These are phyloP conservation scores for Mucor indicus DNA, from an alignment of 371 early-diverging fungal species.

Conservation along the genomic window DNA sequence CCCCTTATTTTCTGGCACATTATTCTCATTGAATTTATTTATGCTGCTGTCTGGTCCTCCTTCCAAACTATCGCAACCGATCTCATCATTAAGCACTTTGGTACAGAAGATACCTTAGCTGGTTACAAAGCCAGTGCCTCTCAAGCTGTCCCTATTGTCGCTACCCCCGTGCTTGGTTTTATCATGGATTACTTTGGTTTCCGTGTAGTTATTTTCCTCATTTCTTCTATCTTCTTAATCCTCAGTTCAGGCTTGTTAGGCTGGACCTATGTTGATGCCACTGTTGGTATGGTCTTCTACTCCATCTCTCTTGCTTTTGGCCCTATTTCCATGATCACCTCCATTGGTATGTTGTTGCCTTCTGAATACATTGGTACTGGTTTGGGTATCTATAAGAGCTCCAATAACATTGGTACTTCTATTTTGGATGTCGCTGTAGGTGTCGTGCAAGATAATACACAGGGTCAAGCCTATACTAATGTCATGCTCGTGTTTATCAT, in stretches of 20 bases:
- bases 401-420: slow-evolving; percentile 47
- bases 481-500: slow-evolving; percentile 41
- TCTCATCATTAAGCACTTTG: slow-evolving; percentile 38
- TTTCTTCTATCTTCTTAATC: slow-evolving; percentile 43
- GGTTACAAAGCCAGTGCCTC: slow-evolving; percentile 55
- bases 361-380: slow-evolving; percentile 54
- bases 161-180: slow-evolving; percentile 54
- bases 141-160: slow-evolving; percentile 51
- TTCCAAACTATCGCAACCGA: slow-evolving; percentile 54
- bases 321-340: slow-evolving; percentile 52
- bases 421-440: slow-evolving; percentile 52
- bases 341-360: slow-evolving; percentile 49
- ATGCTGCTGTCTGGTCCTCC: slow-evolving; percentile 55
- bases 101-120: slow-evolving; percentile 33
- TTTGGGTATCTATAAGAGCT: slow-evolving; percentile 49
- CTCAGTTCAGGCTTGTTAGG: slow-evolving; percentile 43
- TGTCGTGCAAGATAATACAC: slow-evolving; percentile 48
- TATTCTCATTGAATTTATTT: slow-evolving; percentile 42
- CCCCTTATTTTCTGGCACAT: slow-evolving; percentile 51
- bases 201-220: slow-evolving; percentile 35
- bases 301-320: slow-evolving; percentile 48
- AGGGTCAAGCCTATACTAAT: slow-evolving; percentile 27
- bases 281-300: slow-evolving; percentile 52
- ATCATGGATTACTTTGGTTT: slow-evolving; percentile 51
- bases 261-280: slow-evolving; percentile 37